Conservation (phyloP, 1,284 basidiomycete species). For the Cryptococcus floricola region DNA sequence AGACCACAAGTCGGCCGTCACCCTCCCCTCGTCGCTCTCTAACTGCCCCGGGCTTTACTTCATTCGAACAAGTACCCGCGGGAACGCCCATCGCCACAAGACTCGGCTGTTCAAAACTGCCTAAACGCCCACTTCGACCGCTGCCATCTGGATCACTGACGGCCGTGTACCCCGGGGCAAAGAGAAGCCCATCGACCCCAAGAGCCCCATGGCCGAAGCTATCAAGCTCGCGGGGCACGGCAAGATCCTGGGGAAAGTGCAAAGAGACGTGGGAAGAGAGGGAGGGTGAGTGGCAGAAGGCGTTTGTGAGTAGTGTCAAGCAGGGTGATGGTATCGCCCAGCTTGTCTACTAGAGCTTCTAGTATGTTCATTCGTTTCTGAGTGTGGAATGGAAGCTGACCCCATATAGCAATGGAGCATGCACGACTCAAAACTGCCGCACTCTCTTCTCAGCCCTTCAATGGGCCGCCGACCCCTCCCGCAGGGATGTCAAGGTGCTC, state of each 20-base stretch:
- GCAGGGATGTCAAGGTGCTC: slow-evolving; percentile 44
- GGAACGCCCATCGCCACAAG: slow-evolving; percentile 50
- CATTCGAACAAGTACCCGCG: slow-evolving; percentile 25
- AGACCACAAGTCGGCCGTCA: slow-evolving; percentile 31
- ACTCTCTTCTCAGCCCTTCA: slow-evolving; percentile 45
- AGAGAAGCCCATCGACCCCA: slow-evolving; percentile 46
- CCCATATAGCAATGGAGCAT: slow-evolving; percentile 49
- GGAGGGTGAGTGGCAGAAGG: slow-evolving; percentile 50
- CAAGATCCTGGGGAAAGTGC: slow-evolving; percentile 33
- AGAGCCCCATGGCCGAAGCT: slow-evolving; percentile 49
- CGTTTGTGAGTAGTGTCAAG: slow-evolving; percentile 47
- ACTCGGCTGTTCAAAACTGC: slow-evolving; percentile 49
- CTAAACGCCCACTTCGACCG: slow-evolving; percentile 4
- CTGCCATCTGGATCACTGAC: slow-evolving; percentile 51
- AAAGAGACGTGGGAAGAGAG: slow-evolving; percentile 27
- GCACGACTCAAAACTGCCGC: slow-evolving; percentile 49
- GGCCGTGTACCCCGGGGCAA: slow-evolving; percentile 49
- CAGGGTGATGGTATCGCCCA: slow-evolving; percentile 36
- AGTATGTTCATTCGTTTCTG: slow-evolving; percentile 31
- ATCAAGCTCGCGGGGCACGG: slow-evolving; percentile 40
- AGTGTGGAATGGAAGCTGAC: neutral
- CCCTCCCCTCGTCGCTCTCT: slow-evolving; percentile 24
- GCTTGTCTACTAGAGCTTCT: slow-evolving; percentile 52
- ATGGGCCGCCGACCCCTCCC: slow-evolving; percentile 40
- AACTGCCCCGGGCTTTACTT: slow-evolving; percentile 14